Base-by-base conservation (phyloP, 331 rosid genomes). In the Pyrus hybrid region DNA sequence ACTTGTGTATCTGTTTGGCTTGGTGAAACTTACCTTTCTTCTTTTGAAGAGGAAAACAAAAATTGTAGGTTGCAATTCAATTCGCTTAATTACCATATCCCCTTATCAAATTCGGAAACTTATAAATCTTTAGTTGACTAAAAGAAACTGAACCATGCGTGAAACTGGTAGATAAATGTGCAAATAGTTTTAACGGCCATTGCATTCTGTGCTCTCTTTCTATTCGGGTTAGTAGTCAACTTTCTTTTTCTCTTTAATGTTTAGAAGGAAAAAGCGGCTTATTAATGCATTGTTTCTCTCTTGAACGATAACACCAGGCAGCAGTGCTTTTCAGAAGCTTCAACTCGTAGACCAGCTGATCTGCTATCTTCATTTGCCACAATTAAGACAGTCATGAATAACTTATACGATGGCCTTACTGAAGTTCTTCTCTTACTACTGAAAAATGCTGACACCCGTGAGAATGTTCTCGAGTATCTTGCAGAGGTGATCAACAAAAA, bases 251-350 rank as follows among this genome's bases (percentile, higher is more conserved):
- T 12, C 77, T 25, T 41, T 29, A 20, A 1, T 18, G 28, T 26
- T n/a, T 16, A 66, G 6, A 33, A n/a, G 18, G 51, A 35, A 35
- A 33, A 29, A 58, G 7, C 7, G 45, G 61, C 47, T 26, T 37
- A 33, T 13, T 32, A 25, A 62, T 43, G 61, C 8, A 23, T 35
- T 63, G 25, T 76, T 57, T 71, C 61, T 67, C 61, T 76, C 37
- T 66, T 82, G 63, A 21, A 57, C 67, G 73, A 8, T 58, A 73
- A 82, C 70, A 80, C 79, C 95, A 95, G 99, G 78, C 93, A 85
- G 72, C 99, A 90, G 81, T 95, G 97, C 80, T 95, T 95, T 87
- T 88, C 99, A 60, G 99, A 95, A 21, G 87, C 90, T 68, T 88
- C 97, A 60, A 89, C 86, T 72, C 93, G 87, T 63, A 88, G 98